Evolutionary conservation across 331 rosid genomes (phyloP), one percentile per base, ranked within the genome.

Genomic region (Stylosanthes scabra): DNA sequence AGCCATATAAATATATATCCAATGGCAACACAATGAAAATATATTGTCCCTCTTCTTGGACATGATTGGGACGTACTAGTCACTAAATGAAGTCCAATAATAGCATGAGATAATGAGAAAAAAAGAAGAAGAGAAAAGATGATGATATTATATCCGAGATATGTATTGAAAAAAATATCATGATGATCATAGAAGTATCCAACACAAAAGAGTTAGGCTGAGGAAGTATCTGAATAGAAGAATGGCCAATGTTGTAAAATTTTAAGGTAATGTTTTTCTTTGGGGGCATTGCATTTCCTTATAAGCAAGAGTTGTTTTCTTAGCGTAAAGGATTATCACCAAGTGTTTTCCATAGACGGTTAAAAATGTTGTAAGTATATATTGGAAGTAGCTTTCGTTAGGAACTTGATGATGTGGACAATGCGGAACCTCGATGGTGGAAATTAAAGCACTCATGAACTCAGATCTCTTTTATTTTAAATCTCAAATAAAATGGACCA

Each of bases 371-470:
- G 5, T 31, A 31, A 3, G 37, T 31, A 31, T 31, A 31, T 31
- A 31, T 65, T 81, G 85, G 71, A 76, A 51, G 75, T 76, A 11
- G 78, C 81, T 81, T 71, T 76, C n/a, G n/a, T n/a, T n/a, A n/a
- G n/a, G n/a, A n/a, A n/a, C n/a, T n/a, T 71, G 16, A n/a, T 81
- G 81, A 76, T 71, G 75, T 81, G 78, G 85, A 52, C 81, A 71
- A 2, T 50, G 37, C 14, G 20, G 20, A 76, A 66, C 42, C 60
- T 81, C 50, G 46, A 75, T 52, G 51, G 71, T 64, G 66, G 80
- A 59, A 76, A 81, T 78, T 77, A 42, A 55, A 16, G 39, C 39
- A 34, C 39, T 20, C 68, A 54, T 74, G 42, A 62, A n/a, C 77
- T 74, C 76, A n/a, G n/a, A n/a, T 63, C 0, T 20, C 27, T 70